Percentiles rank a stretch among this genome's conserved stretches.
phyloP scores from a whole-genome alignment of 1,139 yeast genomes.

The Kurtzmaniella quercitrusa region DNA sequence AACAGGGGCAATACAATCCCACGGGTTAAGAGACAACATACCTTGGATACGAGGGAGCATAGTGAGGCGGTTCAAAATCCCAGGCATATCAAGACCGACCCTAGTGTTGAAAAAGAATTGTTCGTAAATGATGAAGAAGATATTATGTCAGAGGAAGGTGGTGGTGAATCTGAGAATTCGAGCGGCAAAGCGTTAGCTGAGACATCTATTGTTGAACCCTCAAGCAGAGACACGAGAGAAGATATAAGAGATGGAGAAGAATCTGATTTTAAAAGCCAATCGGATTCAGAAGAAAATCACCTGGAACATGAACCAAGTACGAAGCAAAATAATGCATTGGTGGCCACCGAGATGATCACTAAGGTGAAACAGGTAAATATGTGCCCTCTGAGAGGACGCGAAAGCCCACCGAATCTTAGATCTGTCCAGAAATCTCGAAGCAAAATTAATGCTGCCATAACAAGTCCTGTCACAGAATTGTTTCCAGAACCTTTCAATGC shows the following conservation, averaged over 20 bases:
- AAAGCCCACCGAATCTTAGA: background rate
- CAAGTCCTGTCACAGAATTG: background rate
- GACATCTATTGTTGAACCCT: slow-evolving; percentile 2
- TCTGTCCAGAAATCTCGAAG: background rate
- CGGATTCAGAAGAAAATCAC: background rate
- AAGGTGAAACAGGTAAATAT: background rate
- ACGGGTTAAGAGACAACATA: slow-evolving; percentile 11
- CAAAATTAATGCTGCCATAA: background rate
- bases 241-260: slow-evolving; percentile 4
- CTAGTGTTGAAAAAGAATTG: background rate
- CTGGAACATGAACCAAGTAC: slow-evolving; percentile 1
- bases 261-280: slow-evolving; percentile 7
- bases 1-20: slow-evolving; percentile 45
- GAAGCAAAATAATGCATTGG: background rate
- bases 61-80: background rate
- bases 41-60: background rate
- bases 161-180: slow-evolving; percentile 3
- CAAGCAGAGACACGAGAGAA: background rate
- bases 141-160: slow-evolving; percentile 5
- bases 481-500: background rate
- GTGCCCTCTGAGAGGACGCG: background rate
- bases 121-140: slow-evolving; percentile 4
- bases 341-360: background rate
- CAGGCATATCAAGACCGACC: background rate
- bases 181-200: background rate